A percentile compares a stretch with the other conserved stretches of the same genome.
Conservation (phyloP, 164 flowering plant genomes). For the Berberis thunbergii region DNA sequence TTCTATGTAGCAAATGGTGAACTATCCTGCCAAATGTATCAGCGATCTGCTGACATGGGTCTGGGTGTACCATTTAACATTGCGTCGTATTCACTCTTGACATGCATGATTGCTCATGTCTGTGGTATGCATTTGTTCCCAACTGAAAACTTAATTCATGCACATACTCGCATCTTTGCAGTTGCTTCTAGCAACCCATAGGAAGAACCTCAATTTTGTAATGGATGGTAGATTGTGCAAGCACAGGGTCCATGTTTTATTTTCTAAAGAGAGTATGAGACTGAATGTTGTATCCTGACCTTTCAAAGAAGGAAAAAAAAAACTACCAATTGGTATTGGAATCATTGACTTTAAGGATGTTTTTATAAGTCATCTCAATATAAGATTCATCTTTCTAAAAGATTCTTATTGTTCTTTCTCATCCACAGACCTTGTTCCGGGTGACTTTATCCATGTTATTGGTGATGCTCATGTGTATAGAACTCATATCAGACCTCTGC, state of each 20-base stretch:
- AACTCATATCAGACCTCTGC: slow-evolving; percentile 68
- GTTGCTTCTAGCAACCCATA: background rate
- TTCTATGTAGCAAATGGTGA: slow-evolving; percentile 87
- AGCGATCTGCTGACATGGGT: slow-evolving; percentile 94
- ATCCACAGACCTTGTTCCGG: slow-evolving; percentile 66
- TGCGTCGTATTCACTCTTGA: slow-evolving; percentile 78
- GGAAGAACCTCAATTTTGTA: background rate
- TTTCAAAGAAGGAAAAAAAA: too few relatives aligned
- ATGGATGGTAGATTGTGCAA: background rate
- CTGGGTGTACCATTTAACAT: slow-evolving; percentile 93
- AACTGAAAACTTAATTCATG: background rate
- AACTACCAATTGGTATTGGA: too few relatives aligned
- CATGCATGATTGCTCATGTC: slow-evolving; percentile 92
- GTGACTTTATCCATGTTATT: slow-evolving; percentile 75
- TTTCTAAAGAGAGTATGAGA: too few relatives aligned
- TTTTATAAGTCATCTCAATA: too few relatives aligned
- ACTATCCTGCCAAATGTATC: slow-evolving; percentile 93
- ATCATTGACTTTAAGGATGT: too few relatives aligned
- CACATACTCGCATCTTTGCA: background rate
- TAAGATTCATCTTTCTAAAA: background rate
- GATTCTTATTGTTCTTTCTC: background rate
- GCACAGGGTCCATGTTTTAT: background rate
- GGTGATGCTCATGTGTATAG: slow-evolving; percentile 93
- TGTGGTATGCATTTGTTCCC: slow-evolving; percentile 47
- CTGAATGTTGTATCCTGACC: too few relatives aligned